Base-by-base conservation (phyloP, 805 yeast species). In the Jamesozyma lodderae region DNA sequence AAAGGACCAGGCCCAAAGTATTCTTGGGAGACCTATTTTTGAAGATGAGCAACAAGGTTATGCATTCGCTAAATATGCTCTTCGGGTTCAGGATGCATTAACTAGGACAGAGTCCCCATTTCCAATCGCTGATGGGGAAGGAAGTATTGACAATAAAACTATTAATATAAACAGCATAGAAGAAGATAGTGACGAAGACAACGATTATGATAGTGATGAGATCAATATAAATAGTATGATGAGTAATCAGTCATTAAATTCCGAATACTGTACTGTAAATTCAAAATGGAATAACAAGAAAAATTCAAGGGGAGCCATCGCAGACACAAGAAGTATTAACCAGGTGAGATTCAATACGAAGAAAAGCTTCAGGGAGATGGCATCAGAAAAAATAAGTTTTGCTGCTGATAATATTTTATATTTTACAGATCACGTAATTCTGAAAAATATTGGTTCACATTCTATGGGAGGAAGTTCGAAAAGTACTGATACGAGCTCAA, bases 1-100 rank as follows among this genome's bases (percentile, higher is more conserved):
- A 44, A 63, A 63, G 13, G 69, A 71, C 38, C 88, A 82, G 48
- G 75, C 76, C 31, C 79, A 77, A 42, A 84, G 90, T 6, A 72
- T 83, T 4, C 55, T 85, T 28, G 95, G 95, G 1, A 64, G 94
- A 42, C 77, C 77, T 14, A 73, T 81, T 31, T 80, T 75, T 52
- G 90, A 80, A 45, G 88, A 81, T 40, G 86, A 79, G 38, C 59
- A 61, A 36, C 47, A 46, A 35, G 48, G 49, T 37, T 55, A 51
- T 27, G 49, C 48, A 21, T 51, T 53, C 40, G 57, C 63, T 10
- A 47, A 46, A 22, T 57, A 59, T 36, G 55, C 60, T 4, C 33
- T 53, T 18, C 47, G 44, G 26, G 43, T 55, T 3, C 59, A 55
- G 32, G 46, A 52, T 30, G 58, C 59, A 4, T 37, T 52, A 24